Evolutionary conservation across 2,329 filamentous ascomycete genomes (phyloP).

Genomic region (Zasmidium cellare): DNA sequence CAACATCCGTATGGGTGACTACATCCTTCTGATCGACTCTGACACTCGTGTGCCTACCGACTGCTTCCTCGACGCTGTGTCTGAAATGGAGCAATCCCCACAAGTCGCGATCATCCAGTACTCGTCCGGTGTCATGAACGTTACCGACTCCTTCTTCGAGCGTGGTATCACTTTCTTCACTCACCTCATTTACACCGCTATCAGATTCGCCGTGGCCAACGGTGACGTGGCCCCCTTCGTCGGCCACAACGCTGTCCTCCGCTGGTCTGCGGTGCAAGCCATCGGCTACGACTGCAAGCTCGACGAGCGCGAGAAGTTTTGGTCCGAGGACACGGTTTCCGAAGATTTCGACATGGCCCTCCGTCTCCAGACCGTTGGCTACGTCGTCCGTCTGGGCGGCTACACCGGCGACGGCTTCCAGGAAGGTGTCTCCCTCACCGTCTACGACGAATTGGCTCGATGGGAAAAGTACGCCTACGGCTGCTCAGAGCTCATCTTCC

Average conservation of each 20-base stretch:
- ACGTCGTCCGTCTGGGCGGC: slow-evolving; percentile 70
- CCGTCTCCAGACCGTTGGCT: slow-evolving; percentile 70
- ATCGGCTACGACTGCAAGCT: slow-evolving; percentile 70
- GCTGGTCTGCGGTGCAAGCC: slow-evolving; percentile 74
- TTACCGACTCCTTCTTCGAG: slow-evolving; percentile 65
- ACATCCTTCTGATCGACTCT: slow-evolving; percentile 76
- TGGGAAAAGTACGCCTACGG: slow-evolving; percentile 89
- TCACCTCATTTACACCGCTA: slow-evolving; percentile 74
- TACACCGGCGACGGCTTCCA: slow-evolving; percentile 78
- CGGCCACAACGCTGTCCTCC: slow-evolving; percentile 75
- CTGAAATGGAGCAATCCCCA: slow-evolving; percentile 77
- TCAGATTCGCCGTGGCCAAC: slow-evolving; percentile 74
- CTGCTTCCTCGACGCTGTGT: slow-evolving; percentile 75
- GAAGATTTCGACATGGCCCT: slow-evolving; percentile 83
- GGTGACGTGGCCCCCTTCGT: slow-evolving; percentile 78
- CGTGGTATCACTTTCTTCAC: slow-evolving; percentile 46
- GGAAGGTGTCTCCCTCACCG: slow-evolving; percentile 79
- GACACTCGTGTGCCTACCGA: slow-evolving; percentile 77
- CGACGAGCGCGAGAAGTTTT: slow-evolving; percentile 71
- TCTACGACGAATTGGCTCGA: slow-evolving; percentile 79
- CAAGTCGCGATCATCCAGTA: slow-evolving; percentile 79
- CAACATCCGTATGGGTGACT: slow-evolving; percentile 82
- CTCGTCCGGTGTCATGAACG: slow-evolving; percentile 76
- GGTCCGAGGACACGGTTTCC: slow-evolving; percentile 77
- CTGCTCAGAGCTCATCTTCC: slow-evolving; percentile 79